A percentile compares a stretch with the other conserved stretches of the same genome.
Evolutionary conservation across 23 red algal genomes (phyloP).

Genomic region (Gracilaria gracilis): DNA sequence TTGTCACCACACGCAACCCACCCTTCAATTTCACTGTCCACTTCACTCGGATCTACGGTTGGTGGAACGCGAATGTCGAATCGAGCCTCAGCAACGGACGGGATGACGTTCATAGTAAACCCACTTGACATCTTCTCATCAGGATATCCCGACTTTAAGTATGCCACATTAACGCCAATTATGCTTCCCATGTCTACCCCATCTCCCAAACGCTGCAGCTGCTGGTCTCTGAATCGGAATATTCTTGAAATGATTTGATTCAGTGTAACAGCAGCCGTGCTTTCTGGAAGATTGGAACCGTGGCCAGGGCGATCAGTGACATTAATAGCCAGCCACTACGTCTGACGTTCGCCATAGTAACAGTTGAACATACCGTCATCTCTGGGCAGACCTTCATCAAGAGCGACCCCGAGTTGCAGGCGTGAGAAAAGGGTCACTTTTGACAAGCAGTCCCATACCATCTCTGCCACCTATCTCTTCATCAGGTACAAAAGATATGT

Average conservation of each 20-base stretch:
- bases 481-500: conserved; percentile 88
- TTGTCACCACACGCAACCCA: conserved; percentile 67
- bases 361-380: conserved; percentile 50
- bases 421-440: conserved; percentile 24
- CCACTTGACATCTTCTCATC: conserved; percentile 38
- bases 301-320: conserved; percentile 75
- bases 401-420: conserved; percentile 71
- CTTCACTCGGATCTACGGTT: conserved; percentile 1
- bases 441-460: conserved; percentile 87
- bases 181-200: conserved; percentile 70
- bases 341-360: conserved; percentile 90
- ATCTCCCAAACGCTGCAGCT: conserved; percentile 6
- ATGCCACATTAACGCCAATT: conserved; percentile 85
- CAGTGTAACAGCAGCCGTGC: conserved; percentile 72
- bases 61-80: conserved; percentile 98
- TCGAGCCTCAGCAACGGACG: conserved; percentile 71
- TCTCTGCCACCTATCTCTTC: conserved; percentile 95
- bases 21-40: conserved; percentile 53
- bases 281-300: conserved; percentile 82
- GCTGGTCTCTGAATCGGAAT: conserved; percentile 51
- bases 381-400: conserved; percentile 90
- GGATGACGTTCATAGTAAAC: conserved; percentile 91
- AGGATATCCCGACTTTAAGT: conserved; percentile 59
- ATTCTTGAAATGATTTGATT: conserved; percentile 48
- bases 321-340: conserved; percentile 82